Base-by-base conservation (phyloP, 345 rosid species). In the Murraya koenigii region DNA sequence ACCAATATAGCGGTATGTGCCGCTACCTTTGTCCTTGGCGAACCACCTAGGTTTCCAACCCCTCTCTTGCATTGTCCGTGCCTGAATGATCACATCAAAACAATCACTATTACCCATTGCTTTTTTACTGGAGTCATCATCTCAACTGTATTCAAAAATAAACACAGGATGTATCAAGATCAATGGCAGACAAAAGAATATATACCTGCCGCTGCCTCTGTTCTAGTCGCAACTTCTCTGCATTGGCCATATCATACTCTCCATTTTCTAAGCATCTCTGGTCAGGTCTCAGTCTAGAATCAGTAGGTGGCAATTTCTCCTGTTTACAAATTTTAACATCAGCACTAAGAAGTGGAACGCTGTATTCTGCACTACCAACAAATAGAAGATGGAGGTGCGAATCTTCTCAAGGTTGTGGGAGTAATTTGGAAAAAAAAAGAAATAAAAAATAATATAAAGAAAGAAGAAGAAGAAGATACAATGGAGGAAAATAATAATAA, bases 31-130 rank as follows among this genome's bases (percentile, higher is more conserved):
- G 52, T 91, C 98, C 84, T 87, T 94, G 1, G 78, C 81, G 76
- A 96, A 96, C 99, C 99, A 96, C 59, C 86, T 87, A 3, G 99
- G 97, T 82, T 91, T 92, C 99, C 99, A 96, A 5, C 99, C 99
- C 38, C 91, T 89, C 84, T 96, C 99, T 54, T 96, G 99, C 99
- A 94, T 91, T 83, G 89, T 91, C 82, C 94, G 86, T 33, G 99
- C 97, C 99, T 96, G 92, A 33, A 60, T 60, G 30, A 47, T 44
- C 41, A 36, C 23, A 14, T 30, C 5, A 11, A 71, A 52, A 49
- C 20, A 41, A 58, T 72, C 38, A 17, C 20, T 55, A 55, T 56
- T 54, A 71, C 2, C 35, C 26, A 72, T 5, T 1, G 6, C 39
- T 15, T n/a, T 15, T n/a, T 54, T 32, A 11, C 33, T 8, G 49